Evolutionary conservation across 108 stramenopile genomes (phyloP).

Genomic region (Stephanodiscus minutulus): DNA sequence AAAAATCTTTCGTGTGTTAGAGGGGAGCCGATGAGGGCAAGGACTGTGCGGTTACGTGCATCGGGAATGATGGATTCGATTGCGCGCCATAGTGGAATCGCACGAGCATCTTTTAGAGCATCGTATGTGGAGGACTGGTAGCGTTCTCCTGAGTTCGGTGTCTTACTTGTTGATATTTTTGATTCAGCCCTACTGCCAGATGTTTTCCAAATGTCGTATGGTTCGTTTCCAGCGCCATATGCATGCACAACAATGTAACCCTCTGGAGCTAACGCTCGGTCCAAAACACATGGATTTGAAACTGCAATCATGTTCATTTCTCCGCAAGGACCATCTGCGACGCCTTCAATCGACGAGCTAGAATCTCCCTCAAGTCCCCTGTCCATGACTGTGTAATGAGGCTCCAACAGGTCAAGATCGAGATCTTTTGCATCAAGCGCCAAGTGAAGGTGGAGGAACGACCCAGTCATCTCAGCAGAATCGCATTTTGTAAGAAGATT

Average conservation of each 20-base stretch:
- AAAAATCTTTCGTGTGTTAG: slow-evolving; percentile 91
- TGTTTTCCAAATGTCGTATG: slow-evolving; percentile 82
- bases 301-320: slow-evolving; percentile 93
- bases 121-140: slow-evolving; percentile 55
- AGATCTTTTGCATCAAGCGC: slow-evolving; percentile 82
- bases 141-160: slow-evolving; percentile 48
- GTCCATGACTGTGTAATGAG: slow-evolving; percentile 94
- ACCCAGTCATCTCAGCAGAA: slow-evolving; percentile 80
- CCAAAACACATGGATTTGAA: slow-evolving; percentile 87
- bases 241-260: slow-evolving; percentile 91
- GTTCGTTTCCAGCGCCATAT: slow-evolving; percentile 91
- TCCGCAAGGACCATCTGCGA: slow-evolving; percentile 77
- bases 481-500: slow-evolving; percentile 60
- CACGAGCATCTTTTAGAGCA: slow-evolving; percentile 77
- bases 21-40: slow-evolving; percentile 84
- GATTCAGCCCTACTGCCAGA: not conserved
- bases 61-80: slow-evolving; percentile 90
- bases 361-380: slow-evolving; percentile 66
- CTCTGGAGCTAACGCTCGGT: slow-evolving; percentile 76
- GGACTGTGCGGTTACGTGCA: slow-evolving; percentile 71
- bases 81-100: slow-evolving; percentile 83
- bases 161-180: not conserved
- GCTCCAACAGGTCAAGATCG: slow-evolving; percentile 66
- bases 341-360: slow-evolving; percentile 20
- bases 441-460: slow-evolving; percentile 91